Evolutionary conservation across 495 filamentous ascomycete genomes (phyloP).

Genomic region (Annulohypoxylon maeteangense): DNA sequence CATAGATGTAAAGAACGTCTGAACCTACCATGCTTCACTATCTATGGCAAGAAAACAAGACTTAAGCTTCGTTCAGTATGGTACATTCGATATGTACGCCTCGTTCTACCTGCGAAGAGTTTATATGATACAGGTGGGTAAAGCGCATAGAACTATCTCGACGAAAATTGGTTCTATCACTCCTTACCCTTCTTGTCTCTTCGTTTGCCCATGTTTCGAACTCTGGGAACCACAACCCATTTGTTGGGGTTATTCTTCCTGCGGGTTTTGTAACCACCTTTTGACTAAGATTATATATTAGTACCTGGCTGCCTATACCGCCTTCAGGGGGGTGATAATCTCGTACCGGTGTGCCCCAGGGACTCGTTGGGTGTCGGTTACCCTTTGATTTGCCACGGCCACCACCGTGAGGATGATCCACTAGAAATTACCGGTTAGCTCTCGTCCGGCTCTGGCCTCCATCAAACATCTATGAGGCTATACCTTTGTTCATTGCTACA

Average conservation of each 20-base stretch:
- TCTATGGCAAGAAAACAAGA: background rate
- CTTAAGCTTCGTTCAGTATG: conserved; percentile 23
- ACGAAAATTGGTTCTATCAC: conserved; percentile 19
- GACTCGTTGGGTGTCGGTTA: conserved; percentile 91
- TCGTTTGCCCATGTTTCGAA: conserved; percentile 80
- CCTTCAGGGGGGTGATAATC: conserved; percentile 9
- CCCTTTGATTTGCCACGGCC: conserved; percentile 99
- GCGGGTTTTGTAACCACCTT: conserved; percentile 96
- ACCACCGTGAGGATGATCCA: conserved; percentile 97
- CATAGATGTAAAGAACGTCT: background rate
- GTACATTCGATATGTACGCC: conserved; percentile 46
- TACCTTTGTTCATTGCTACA: conserved; percentile 96
- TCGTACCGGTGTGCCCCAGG: conserved; percentile 94
- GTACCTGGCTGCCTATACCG: conserved; percentile 27
- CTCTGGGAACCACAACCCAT: conserved; percentile 78
- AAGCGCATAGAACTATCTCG: conserved; percentile 30
- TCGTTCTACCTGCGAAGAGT: conserved; percentile 30
- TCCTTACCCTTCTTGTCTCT: conserved; percentile 59
- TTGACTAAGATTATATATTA: conserved; percentile 70
- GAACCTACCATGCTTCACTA: conserved; percentile 3
- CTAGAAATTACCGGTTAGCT: conserved; percentile 52
- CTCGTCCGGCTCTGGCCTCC: background rate
- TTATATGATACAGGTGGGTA: conserved; percentile 45
- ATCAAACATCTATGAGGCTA: conserved; percentile 33
- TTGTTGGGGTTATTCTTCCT: conserved; percentile 78